Evolutionary conservation across 495 filamentous ascomycete genomes (phyloP).

Genomic region (Penicillium parvum): DNA sequence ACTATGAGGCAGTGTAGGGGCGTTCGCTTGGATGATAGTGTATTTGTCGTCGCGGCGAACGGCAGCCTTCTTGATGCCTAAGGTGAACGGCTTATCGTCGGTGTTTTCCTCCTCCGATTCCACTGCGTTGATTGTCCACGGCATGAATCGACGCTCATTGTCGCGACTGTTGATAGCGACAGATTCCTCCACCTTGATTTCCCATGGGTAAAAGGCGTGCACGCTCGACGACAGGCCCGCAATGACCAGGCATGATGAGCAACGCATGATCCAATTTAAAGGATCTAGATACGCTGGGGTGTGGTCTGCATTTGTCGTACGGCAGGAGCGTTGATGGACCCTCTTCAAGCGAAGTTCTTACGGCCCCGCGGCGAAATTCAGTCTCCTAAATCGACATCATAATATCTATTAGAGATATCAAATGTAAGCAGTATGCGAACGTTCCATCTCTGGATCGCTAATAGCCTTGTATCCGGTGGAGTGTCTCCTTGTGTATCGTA

Average conservation of each 20-base stretch:
- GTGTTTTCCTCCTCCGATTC: slow-evolving; percentile 14
- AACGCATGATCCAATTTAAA: slow-evolving; percentile 33
- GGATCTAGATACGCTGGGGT: slow-evolving; percentile 18
- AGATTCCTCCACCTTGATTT: slow-evolving; percentile 16
- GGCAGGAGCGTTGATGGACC: too few species aligned
- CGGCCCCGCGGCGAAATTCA: too few species aligned
- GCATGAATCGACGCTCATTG: slow-evolving; percentile 32
- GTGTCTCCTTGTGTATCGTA: not conserved
- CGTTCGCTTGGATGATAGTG: slow-evolving; percentile 50
- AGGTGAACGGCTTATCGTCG: slow-evolving; percentile 15
- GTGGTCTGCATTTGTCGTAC: slow-evolving; percentile 19
- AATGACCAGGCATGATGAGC: slow-evolving; percentile 30
- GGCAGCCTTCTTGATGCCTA: slow-evolving; percentile 30
- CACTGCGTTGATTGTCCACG: slow-evolving; percentile 19
- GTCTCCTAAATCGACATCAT: not conserved
- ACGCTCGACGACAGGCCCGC: slow-evolving; percentile 24
- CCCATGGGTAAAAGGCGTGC: slow-evolving; percentile 35
- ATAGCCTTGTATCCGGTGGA: not conserved
- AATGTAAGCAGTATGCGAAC: not conserved
- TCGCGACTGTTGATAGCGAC: too few species aligned
- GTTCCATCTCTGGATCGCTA: slow-evolving; percentile 1
- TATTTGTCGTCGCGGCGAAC: slow-evolving; percentile 54
- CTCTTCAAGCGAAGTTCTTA: too few species aligned
- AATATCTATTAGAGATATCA: slow-evolving; percentile 3
- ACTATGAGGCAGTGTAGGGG: slow-evolving; percentile 53